Percentiles rank a stretch among this genome's conserved stretches.
phyloP scores from a whole-genome alignment of 257 asterid genomes.

The Petrea volubilis region DNA sequence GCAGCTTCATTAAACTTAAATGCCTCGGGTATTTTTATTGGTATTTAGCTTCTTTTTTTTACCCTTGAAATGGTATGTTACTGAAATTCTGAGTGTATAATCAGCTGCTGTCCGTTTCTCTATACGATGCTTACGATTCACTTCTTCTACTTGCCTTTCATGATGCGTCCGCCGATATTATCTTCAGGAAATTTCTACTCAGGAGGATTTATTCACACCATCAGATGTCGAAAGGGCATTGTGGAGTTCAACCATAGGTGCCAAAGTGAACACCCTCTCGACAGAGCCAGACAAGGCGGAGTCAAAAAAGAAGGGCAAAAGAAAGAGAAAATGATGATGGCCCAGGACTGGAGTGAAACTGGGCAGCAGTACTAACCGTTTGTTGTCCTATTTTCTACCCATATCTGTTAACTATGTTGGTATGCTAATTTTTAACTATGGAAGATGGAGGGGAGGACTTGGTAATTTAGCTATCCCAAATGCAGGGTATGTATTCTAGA shows the following conservation, averaged over 20 bases:
- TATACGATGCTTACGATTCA: neutral
- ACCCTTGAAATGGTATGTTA: no score
- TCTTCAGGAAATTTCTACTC: slow-evolving; percentile 57
- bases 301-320: slow-evolving; percentile 31
- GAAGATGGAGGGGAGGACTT: no score
- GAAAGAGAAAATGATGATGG: slow-evolving; percentile 53
- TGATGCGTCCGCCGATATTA: neutral
- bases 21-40: neutral
- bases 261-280: slow-evolving; percentile 32
- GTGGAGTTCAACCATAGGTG: slow-evolving; percentile 59
- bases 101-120: neutral
- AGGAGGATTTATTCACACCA: slow-evolving; percentile 51
- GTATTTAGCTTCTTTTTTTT: neutral
- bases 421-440: neutral
- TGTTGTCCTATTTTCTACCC: neutral
- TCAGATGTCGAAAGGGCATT: slow-evolving; percentile 89
- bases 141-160: neutral
- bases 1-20: neutral
- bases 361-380: neutral
- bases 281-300: slow-evolving; percentile 26
- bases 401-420: neutral
- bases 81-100: neutral
- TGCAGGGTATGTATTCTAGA: no score
- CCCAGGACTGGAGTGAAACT: neutral
- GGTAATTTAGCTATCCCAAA: neutral